phyloP scores from a whole-genome alignment of 306 rosid genomes.

The Astragalus glycyphyllos region DNA sequence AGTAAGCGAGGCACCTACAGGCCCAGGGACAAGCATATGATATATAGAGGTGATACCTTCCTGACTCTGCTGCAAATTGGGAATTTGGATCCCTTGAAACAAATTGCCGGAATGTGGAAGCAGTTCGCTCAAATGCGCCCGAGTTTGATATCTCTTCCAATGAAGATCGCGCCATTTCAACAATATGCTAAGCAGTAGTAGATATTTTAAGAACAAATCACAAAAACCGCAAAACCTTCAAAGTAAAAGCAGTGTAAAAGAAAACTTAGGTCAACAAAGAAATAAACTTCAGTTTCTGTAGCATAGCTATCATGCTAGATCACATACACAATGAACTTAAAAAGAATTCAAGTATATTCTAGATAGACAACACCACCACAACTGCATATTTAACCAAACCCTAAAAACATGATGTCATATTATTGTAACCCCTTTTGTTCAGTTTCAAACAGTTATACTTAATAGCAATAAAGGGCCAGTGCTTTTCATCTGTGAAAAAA shows the following conservation, averaged over 20 bases:
- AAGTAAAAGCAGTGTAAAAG: constrained; percentile 17
- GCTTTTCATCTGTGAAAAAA: too few relatives aligned
- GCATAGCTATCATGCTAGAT: background rate
- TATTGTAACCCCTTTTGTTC: background rate
- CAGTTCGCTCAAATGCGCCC: constrained; percentile 86
- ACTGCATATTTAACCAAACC: background rate
- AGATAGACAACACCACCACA: background rate
- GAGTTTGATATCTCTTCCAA: constrained; percentile 73
- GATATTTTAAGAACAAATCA: constrained; percentile 38
- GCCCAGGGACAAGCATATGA: constrained; percentile 99
- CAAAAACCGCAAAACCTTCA: constrained; percentile 33
- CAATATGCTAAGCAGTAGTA: constrained; percentile 50
- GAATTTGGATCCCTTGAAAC: constrained; percentile 65
- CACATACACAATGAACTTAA: constrained; percentile 8
- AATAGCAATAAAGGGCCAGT: too few relatives aligned
- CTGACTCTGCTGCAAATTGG: constrained; percentile 72
- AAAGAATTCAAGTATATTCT: background rate
- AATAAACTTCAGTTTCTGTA: background rate
- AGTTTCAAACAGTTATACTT: background rate
- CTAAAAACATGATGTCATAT: background rate
- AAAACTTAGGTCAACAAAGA: constrained; percentile 21
- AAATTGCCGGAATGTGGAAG: constrained; percentile 73
- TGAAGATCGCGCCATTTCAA: constrained; percentile 74
- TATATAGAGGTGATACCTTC: constrained; percentile 88
- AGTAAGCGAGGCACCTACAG: constrained; percentile 84